phyloP scores from a whole-genome alignment of 2,329 filamentous ascomycete species.

The Aureobasidium sp. region DNA sequence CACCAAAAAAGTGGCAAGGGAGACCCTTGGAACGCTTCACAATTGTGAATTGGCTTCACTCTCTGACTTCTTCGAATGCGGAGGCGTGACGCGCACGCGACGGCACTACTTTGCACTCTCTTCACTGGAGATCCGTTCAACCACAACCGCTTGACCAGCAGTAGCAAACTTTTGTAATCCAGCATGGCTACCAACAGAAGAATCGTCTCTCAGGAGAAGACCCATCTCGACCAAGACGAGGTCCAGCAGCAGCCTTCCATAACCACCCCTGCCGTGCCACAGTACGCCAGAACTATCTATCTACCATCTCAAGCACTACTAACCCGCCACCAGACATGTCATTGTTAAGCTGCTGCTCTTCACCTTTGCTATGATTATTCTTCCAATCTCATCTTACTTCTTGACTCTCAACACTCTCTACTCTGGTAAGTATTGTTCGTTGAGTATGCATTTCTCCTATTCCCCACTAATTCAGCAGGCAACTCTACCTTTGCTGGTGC shows the following conservation, averaged over 20 bases:
- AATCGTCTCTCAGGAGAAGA: slow-evolving; percentile 57
- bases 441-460: neutral
- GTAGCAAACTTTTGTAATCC: neutral
- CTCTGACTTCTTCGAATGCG: neutral
- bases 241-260: slow-evolving; percentile 40
- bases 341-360: slow-evolving; percentile 86
- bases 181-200: slow-evolving; percentile 60
- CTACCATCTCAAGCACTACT: neutral
- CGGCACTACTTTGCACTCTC: neutral
- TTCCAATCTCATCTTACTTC: slow-evolving; percentile 87
- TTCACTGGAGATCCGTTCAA: too few relatives aligned
- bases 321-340: slow-evolving; percentile 51
- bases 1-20: slow-evolving; percentile 5
- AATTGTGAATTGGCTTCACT: neutral
- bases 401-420: slow-evolving; percentile 68
- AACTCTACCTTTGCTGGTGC: slow-evolving; percentile 84
- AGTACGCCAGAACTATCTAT: slow-evolving; percentile 42
- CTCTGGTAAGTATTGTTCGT: slow-evolving; percentile 47
- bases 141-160: neutral
- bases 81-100: slow-evolving; percentile 6
- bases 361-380: slow-evolving; percentile 80
- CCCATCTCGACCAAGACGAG: slow-evolving; percentile 42
- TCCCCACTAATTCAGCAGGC: slow-evolving; percentile 43
- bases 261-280: slow-evolving; percentile 71
- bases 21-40: too few relatives aligned